phyloP scores from a whole-genome alignment of 495 filamentous ascomycete genomes.

The Copromyces sp. region DNA sequence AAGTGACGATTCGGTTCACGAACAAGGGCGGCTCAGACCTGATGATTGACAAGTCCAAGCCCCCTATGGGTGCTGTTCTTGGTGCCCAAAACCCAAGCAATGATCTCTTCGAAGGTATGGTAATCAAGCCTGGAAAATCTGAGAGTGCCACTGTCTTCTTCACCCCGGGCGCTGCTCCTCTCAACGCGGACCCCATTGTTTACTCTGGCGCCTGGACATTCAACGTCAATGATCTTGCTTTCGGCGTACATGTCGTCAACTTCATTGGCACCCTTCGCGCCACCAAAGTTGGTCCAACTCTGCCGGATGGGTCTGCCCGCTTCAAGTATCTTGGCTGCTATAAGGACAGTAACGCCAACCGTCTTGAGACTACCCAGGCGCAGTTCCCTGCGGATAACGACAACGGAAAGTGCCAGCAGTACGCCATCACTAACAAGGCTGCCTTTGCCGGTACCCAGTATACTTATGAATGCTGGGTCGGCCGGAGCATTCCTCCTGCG shows the following conservation, averaged over 20 bases:
- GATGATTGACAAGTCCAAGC: conserved; percentile 19
- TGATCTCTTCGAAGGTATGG: conserved; percentile 26
- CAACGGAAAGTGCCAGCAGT: conserved; percentile 28
- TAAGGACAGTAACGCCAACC: conserved; percentile 19
- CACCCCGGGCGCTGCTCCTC: conserved; percentile 11
- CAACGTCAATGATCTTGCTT: conserved; percentile 31
- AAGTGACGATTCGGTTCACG: conserved; percentile 21
- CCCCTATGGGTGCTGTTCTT: conserved; percentile 18
- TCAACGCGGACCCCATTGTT: conserved; percentile 14
- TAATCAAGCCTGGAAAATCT: conserved; percentile 17
- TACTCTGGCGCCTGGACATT: conserved; percentile 29
- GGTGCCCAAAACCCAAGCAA: conserved; percentile 20
- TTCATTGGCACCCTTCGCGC: conserved; percentile 21
- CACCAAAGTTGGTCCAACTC: conserved; percentile 20
- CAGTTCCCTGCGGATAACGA: conserved; percentile 15
- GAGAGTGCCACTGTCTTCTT: conserved; percentile 22
- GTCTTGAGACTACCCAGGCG: conserved; percentile 18
- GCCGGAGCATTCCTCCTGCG: conserved; percentile 23
- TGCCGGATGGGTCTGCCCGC: conserved; percentile 13
- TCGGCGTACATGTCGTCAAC: conserved; percentile 25
- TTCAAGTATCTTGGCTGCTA: conserved; percentile 33
- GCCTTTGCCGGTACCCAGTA: conserved; percentile 29
- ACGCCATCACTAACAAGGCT: conserved; percentile 15
- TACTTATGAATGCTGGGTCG: conserved; percentile 21
- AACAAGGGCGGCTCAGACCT: conserved; percentile 28